These are phyloP conservation scores for Avicennia marina DNA, from an alignment of 257 asterid genomes.

Conservation along the genomic window DNA sequence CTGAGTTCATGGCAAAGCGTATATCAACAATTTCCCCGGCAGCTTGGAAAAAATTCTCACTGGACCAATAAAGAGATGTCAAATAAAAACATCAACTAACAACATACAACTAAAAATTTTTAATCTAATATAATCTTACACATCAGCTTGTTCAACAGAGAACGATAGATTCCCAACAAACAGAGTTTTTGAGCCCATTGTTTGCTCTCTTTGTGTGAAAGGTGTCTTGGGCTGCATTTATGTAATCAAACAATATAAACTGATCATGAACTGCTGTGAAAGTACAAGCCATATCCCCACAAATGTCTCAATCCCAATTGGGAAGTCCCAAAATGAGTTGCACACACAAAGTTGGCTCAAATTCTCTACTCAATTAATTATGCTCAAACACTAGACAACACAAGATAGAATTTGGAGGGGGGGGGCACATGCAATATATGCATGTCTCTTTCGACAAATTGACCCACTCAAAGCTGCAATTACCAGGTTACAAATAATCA, in stretches of 20 bases:
- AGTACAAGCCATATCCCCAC: too few species aligned
- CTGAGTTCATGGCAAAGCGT: slow-evolving; percentile 50
- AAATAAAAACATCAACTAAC: background rate
- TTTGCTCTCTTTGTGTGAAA: slow-evolving; percentile 33
- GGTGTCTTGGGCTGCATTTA: slow-evolving; percentile 53
- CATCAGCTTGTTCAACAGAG: slow-evolving; percentile 44
- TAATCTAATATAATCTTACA: slow-evolving; percentile 41
- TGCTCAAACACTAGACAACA: background rate
- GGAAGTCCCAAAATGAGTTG: too few species aligned
- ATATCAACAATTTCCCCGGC: slow-evolving; percentile 68
- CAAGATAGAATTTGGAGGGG: too few species aligned
- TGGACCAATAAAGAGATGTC: slow-evolving; percentile 18
- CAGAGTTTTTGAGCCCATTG: slow-evolving; percentile 50
- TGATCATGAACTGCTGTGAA: background rate
- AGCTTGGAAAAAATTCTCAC: slow-evolving; percentile 64
- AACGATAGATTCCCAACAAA: slow-evolving; percentile 78
- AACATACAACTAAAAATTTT: too few species aligned
- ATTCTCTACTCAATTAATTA: too few species aligned
- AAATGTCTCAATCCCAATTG: background rate
- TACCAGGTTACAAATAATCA: background rate
- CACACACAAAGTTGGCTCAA: too few species aligned
- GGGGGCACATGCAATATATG: too few species aligned
- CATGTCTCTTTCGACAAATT: too few species aligned
- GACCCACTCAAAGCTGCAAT: too few species aligned
- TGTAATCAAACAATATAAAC: background rate